Percentiles rank a stretch among this genome's conserved stretches.
Evolutionary conservation across 345 rosid genomes (phyloP).

Genomic region (Arabidopsis suecica): DNA sequence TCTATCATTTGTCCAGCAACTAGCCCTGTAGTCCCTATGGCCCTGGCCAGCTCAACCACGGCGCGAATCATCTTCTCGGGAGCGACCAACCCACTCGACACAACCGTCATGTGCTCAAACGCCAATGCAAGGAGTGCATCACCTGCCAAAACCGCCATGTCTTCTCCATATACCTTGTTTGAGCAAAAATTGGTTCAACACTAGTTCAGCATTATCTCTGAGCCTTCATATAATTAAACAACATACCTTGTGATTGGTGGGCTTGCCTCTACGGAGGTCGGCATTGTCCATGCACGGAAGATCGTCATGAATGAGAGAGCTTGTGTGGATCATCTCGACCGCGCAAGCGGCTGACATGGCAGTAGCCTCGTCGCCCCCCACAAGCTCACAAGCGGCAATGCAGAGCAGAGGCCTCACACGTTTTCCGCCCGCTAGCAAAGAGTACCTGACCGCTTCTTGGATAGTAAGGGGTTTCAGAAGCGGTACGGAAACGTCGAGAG

Average conservation of each 20-base stretch:
- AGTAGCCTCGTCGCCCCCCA: constrained; percentile 64
- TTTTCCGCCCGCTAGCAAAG: constrained; percentile 83
- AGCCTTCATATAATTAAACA: constrained; percentile 5
- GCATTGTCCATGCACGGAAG: constrained; percentile 96
- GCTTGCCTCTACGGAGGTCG: constrained; percentile 83
- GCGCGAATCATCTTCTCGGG: constrained; percentile 56
- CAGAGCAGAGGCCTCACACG: constrained; percentile 83
- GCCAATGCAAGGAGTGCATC: constrained; percentile 79
- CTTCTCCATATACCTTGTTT: constrained; percentile 65
- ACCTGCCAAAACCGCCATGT: constrained; percentile 81
- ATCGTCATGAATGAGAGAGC: constrained; percentile 92
- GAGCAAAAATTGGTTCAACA: neutral
- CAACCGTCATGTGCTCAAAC: constrained; percentile 70
- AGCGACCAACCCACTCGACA: constrained; percentile 53
- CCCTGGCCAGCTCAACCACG: constrained; percentile 65
- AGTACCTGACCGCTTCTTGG: constrained; percentile 86
- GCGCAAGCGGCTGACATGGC: constrained; percentile 95
- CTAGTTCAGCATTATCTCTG: neutral
- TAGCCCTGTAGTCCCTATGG: constrained; percentile 72
- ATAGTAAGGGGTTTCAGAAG: constrained; percentile 65
- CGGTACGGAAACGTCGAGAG: constrained; percentile 63
- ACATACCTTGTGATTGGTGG: constrained; percentile 76
- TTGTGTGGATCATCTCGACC: constrained; percentile 88
- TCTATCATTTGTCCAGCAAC: constrained; percentile 91
- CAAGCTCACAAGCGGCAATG: constrained; percentile 80